Conservation (phyloP, 345 rosid genomes). For the thale cress (Arabidopsis thaliana) region DNA sequence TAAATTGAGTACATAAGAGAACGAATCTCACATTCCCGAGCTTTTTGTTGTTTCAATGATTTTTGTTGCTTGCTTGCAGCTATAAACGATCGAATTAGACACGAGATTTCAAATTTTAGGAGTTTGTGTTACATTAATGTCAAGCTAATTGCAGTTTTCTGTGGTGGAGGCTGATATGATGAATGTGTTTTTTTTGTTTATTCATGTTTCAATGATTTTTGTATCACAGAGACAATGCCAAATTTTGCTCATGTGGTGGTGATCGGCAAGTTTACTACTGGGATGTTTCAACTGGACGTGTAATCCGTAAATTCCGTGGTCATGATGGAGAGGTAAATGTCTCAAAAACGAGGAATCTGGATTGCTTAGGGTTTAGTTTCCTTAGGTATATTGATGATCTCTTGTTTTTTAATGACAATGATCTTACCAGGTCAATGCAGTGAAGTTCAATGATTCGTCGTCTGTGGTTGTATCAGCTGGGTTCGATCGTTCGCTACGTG, state of each 20-base stretch:
- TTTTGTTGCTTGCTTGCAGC: background rate
- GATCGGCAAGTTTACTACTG: constrained; percentile 93
- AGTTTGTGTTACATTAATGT: background rate
- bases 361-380: background rate
- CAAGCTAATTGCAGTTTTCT: background rate
- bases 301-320: constrained; percentile 91
- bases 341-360: background rate
- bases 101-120: background rate
- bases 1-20: background rate
- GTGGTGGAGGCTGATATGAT: constrained; percentile 6
- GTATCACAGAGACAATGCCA: constrained; percentile 72
- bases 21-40: background rate
- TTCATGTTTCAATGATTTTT: background rate
- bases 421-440: constrained; percentile 78
- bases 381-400: background rate
- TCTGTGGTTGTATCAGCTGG: constrained; percentile 94
- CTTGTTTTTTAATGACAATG: background rate
- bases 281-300: constrained; percentile 94
- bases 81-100: background rate
- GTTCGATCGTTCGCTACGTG: constrained; percentile 87
- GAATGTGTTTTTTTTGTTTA: background rate
- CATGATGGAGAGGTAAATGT: constrained; percentile 80
- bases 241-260: constrained; percentile 90
- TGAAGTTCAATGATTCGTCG: constrained; percentile 81
- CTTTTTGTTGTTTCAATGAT: background rate